These are phyloP conservation scores for Rhizopogon vulgaris DNA, from an alignment of 768 basidiomycete genomes.

Conservation along the genomic window DNA sequence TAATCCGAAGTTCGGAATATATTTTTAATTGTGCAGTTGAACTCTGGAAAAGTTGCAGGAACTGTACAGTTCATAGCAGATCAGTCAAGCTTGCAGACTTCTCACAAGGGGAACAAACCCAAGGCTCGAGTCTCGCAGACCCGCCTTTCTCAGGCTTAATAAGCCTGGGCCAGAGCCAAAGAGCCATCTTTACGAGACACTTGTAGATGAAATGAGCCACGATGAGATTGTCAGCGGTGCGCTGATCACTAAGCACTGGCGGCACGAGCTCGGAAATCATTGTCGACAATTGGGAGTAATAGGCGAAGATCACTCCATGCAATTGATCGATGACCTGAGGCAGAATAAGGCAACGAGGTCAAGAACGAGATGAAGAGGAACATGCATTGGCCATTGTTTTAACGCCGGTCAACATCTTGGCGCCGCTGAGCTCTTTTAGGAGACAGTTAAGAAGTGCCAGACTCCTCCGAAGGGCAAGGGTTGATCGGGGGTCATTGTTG, in stretches of 20 bases:
- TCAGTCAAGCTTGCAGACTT: neutral
- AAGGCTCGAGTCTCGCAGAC: slow-evolving; percentile 37
- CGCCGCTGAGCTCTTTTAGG: slow-evolving; percentile 61
- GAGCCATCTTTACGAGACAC: slow-evolving; percentile 58
- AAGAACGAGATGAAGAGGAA: neutral
- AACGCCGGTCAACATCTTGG: slow-evolving; percentile 66
- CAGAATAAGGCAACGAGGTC: neutral
- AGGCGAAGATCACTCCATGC: slow-evolving; percentile 47
- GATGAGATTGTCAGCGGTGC: slow-evolving; percentile 40
- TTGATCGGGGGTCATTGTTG: slow-evolving; percentile 35
- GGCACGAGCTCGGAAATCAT: slow-evolving; percentile 28
- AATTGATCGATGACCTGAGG: slow-evolving; percentile 28
- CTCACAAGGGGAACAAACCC: slow-evolving; percentile 36
- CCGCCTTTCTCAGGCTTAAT: slow-evolving; percentile 39
- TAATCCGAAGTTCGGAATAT: slow-evolving; percentile 53
- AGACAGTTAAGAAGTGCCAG: slow-evolving; percentile 60
- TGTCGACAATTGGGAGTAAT: slow-evolving; percentile 51
- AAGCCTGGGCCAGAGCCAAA: slow-evolving; percentile 64
- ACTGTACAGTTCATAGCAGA: slow-evolving; percentile 31
- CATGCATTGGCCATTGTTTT: slow-evolving; percentile 60
- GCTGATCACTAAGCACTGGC: slow-evolving; percentile 29
- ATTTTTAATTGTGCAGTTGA: slow-evolving; percentile 51
- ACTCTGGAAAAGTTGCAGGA: slow-evolving; percentile 53
- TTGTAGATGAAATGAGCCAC: slow-evolving; percentile 72
- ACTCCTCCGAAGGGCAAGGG: slow-evolving; percentile 50